Conservation (phyloP, 192 early-diverging fungal species). For the Backusella parvicylindrica region DNA sequence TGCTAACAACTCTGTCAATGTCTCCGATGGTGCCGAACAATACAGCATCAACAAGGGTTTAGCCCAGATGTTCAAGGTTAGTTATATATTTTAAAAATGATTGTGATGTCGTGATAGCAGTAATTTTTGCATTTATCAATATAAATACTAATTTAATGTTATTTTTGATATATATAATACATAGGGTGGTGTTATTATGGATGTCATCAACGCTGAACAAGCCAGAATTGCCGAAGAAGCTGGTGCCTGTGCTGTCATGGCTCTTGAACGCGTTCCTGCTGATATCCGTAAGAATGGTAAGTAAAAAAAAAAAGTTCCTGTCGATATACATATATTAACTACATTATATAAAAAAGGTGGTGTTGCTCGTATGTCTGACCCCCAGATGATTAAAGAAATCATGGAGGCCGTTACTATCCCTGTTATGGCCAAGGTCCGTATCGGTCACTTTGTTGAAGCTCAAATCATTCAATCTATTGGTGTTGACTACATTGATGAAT, state of each 20-base stretch:
- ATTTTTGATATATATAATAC: no score
- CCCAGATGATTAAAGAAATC: slow-evolving; percentile 96
- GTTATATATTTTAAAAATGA: neutral
- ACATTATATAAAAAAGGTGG: slow-evolving; percentile 75
- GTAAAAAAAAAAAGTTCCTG: no score
- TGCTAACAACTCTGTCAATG: slow-evolving; percentile 32
- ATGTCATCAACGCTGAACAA: slow-evolving; percentile 96
- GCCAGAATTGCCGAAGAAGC: slow-evolving; percentile 96
- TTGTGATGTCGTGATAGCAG: neutral
- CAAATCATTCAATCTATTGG: slow-evolving; percentile 86
- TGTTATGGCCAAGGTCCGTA: slow-evolving; percentile 98
- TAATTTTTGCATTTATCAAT: no score
- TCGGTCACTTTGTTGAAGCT: slow-evolving; percentile 99
- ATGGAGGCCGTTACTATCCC: slow-evolving; percentile 94
- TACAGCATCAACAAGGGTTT: slow-evolving; percentile 94
- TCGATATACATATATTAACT: no score
- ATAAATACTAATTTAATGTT: neutral
- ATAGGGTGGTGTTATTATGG: slow-evolving; percentile 98
- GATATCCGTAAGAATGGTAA: slow-evolving; percentile 95
- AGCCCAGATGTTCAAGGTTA: slow-evolving; percentile 96
- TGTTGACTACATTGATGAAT: slow-evolving; percentile 97
- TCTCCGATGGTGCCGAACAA: slow-evolving; percentile 37
- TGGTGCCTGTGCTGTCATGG: slow-evolving; percentile 97
- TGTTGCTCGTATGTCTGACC: slow-evolving; percentile 98
- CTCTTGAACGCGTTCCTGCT: slow-evolving; percentile 95